These are phyloP conservation scores for Calonectria montana DNA, from an alignment of 2,329 filamentous ascomycete species.

Conservation along the genomic window DNA sequence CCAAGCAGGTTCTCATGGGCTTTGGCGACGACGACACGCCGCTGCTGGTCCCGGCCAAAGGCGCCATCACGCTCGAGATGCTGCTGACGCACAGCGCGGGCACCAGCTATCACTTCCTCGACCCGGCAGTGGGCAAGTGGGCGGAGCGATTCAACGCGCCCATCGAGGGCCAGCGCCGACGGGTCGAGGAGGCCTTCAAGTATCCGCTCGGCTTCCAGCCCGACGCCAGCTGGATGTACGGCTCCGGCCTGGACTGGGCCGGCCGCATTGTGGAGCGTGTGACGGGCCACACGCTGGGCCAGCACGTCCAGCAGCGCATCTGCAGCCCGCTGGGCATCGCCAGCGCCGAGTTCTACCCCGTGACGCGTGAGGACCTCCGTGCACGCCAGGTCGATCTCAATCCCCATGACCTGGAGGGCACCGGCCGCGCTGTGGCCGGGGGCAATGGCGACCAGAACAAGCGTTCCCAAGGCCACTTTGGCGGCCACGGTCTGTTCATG, in stretches of 20 bases:
- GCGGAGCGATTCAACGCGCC: constrained; percentile 42
- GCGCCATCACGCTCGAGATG: constrained; percentile 61
- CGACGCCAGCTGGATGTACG: constrained; percentile 63
- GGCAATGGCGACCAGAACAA: constrained; percentile 47
- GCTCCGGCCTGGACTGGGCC: constrained; percentile 63
- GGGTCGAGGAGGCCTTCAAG: constrained; percentile 55
- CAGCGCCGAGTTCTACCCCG: constrained; percentile 52
- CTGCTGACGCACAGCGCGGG: constrained; percentile 66
- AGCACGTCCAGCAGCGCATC: constrained; percentile 57
- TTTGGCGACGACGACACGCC: constrained; percentile 55
- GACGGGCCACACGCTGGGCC: constrained; percentile 55
- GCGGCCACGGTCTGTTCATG: constrained; percentile 57
- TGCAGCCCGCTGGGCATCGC: constrained; percentile 55
- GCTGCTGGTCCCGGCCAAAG: constrained; percentile 44
- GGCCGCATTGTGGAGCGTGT: constrained; percentile 62
- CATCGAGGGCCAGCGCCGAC: constrained; percentile 30
- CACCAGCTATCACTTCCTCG: constrained; percentile 56
- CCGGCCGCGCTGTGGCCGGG: constrained; percentile 50
- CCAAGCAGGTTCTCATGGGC: constrained; percentile 59
- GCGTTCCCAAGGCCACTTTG: constrained; percentile 52
- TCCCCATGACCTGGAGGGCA: constrained; percentile 49
- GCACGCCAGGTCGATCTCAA: constrained; percentile 51
- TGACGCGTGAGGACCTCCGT: constrained; percentile 49
- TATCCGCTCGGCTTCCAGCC: constrained; percentile 63
- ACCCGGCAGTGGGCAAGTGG: constrained; percentile 51